Evolutionary conservation across 2,329 filamentous ascomycete genomes (phyloP).

Genomic region (Cladosporium colombiae): DNA sequence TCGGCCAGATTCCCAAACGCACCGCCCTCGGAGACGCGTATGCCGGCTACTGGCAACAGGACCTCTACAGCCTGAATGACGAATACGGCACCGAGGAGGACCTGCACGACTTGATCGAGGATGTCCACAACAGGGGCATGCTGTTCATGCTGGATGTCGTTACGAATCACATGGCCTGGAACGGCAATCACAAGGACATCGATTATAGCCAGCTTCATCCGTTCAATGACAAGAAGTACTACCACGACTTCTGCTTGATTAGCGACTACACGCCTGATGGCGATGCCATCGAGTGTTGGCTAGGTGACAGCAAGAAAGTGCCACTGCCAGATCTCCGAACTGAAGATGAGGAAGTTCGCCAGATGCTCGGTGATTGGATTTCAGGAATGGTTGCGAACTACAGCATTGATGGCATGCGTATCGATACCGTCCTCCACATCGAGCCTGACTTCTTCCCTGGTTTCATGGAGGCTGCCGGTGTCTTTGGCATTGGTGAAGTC

Average conservation of each 20-base stretch:
- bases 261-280: conserved; percentile 51
- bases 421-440: conserved; percentile 44
- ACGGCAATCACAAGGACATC: conserved; percentile 49
- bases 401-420: conserved; percentile 42
- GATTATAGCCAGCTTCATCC: conserved; percentile 56
- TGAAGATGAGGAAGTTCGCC: conserved; percentile 43
- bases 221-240: conserved; percentile 60
- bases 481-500: conserved; percentile 44
- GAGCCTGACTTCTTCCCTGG: conserved; percentile 39
- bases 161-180: conserved; percentile 56
- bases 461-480: conserved; percentile 38
- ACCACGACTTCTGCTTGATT: conserved; percentile 60
- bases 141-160: conserved; percentile 63
- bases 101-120: conserved; percentile 57
- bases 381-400: conserved; percentile 46
- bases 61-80: conserved; percentile 56
- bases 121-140: conserved; percentile 58
- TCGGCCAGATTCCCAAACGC: conserved; percentile 43
- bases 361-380: conserved; percentile 47
- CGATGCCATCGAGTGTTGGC: conserved; percentile 51
- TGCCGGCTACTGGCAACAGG: conserved; percentile 56
- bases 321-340: conserved; percentile 51
- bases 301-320: conserved; percentile 50
- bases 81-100: conserved; percentile 62
- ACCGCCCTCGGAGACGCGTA: conserved; percentile 49